Base-by-base conservation (phyloP, 306 rosid species). In the Benincasa hispida region DNA sequence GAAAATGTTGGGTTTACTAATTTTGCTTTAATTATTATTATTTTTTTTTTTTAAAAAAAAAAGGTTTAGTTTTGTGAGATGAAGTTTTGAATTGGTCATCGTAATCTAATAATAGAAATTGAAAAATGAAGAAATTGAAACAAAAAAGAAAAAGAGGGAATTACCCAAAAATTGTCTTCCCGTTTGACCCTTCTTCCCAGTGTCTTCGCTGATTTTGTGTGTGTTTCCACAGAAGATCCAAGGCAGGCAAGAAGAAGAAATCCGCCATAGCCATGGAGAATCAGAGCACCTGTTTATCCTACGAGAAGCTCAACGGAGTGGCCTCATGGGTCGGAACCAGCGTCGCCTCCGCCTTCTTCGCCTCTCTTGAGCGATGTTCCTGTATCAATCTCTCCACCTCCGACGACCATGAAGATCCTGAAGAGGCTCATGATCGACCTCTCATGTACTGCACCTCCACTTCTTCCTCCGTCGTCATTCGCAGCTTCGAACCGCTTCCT, bases 331-430 rank as follows among this genome's bases (percentile, higher is more conserved):
- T 86, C 19, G 89, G 87, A 3, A 63, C 83, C 53, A 76, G 85
- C 77, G 87, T 86, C 41, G 86, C 89, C 3, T 83, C 89, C 17
- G 89, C 87, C 50, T 86, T 86, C 80, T 86, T 86, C 69, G 61
- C 82, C 3, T 86, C 89, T 0, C 74, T 86, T 10, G 85, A 86
- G 69, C 83, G 87, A 7, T 86, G 89, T 63, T 81, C 89, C 10
- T 83, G 89, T 76, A 86, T 86, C 79, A 81, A 86, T 63, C 87
- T 86, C 68, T 81, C 85, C 24, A 86, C 89, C 62, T 56, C 83
- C 79, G 89, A 86, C 79, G 89, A 86, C 78, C 77, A 67, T 15
- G 87, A 86, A 37, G 41, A 80, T 69, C 70, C 79, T 1, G 86
- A 78, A 0, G 89, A 83, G 76, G 86, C 85, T 15, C 87, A 86